phyloP scores from a whole-genome alignment of 768 basidiomycete genomes.

The Myochromella boudieri region DNA sequence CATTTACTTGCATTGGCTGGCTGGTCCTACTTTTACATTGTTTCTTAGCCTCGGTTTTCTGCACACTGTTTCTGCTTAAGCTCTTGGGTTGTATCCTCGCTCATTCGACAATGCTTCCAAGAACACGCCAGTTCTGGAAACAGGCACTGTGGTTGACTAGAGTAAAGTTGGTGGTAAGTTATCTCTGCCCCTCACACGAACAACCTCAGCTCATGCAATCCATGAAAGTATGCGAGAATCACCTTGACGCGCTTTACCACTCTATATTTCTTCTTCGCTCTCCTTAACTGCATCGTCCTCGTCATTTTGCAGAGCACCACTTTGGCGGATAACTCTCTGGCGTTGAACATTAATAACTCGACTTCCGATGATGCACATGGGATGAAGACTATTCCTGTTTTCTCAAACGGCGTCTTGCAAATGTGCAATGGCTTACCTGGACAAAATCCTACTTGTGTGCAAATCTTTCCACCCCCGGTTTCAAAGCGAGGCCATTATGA shows the following conservation, averaged over 20 bases:
- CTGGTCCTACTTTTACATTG: slow-evolving; percentile 8
- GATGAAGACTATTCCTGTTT: slow-evolving; percentile 21
- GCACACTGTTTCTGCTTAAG: slow-evolving; percentile 4
- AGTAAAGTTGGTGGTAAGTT: slow-evolving; percentile 28
- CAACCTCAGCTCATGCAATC: background rate
- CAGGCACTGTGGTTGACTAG: slow-evolving; percentile 21
- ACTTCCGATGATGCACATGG: slow-evolving; percentile 30
- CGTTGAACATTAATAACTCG: slow-evolving; percentile 28
- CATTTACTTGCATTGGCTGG: slow-evolving; percentile 13
- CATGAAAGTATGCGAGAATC: slow-evolving; percentile 42
- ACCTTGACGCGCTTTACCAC: slow-evolving; percentile 50
- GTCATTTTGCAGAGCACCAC: slow-evolving; percentile 38
- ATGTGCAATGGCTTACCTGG: slow-evolving; percentile 42
- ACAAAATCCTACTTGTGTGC: no score
- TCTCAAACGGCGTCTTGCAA: slow-evolving; percentile 23
- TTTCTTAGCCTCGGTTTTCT: slow-evolving; percentile 2
- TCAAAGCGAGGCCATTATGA: no score
- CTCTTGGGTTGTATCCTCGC: slow-evolving; percentile 3
- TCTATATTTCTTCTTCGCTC: slow-evolving; percentile 45
- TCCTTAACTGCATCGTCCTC: slow-evolving; percentile 41
- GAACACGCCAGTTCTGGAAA: slow-evolving; percentile 15
- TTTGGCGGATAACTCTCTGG: slow-evolving; percentile 35
- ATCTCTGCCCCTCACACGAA: no score
- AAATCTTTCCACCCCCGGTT: no score
- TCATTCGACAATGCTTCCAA: slow-evolving; percentile 5